A percentile compares a stretch with the other conserved stretches of the same genome.
Evolutionary conservation across 495 filamentous ascomycete genomes (phyloP).

Genomic region (Viridothelium virens): DNA sequence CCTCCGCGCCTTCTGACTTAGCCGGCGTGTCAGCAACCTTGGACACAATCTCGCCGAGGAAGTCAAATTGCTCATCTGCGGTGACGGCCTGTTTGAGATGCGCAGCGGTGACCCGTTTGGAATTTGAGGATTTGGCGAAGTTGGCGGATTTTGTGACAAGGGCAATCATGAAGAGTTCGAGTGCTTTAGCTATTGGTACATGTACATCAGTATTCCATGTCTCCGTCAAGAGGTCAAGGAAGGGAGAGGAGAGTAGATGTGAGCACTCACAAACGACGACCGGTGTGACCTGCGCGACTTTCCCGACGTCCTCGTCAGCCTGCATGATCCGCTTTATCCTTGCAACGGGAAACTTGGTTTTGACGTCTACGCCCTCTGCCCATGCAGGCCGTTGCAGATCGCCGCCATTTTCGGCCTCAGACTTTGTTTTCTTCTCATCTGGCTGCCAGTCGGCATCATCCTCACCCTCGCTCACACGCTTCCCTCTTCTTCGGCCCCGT

Average conservation of each 20-base stretch:
- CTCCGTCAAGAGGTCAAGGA: background rate
- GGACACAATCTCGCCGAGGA: conserved; percentile 80
- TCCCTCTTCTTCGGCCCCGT: background rate
- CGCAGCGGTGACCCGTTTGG: conserved; percentile 78
- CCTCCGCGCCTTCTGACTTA: conserved; percentile 41
- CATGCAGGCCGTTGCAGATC: conserved; percentile 19
- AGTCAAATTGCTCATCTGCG: conserved; percentile 85
- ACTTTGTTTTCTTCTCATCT: conserved; percentile 15
- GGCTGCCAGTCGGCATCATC: background rate
- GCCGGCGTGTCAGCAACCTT: conserved; percentile 70
- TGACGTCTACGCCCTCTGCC: conserved; percentile 56
- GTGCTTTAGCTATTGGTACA: conserved; percentile 56
- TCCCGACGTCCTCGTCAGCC: conserved; percentile 96
- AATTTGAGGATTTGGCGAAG: conserved; percentile 70
- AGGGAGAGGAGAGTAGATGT: too few species aligned
- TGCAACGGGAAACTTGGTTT: conserved; percentile 94
- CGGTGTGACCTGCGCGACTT: conserved; percentile 93
- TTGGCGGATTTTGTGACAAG: conserved; percentile 74
- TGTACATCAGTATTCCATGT: conserved; percentile 18
- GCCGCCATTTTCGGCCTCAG: conserved; percentile 13
- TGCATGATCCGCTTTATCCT: conserved; percentile 99
- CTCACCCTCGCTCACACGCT: conserved; percentile 5
- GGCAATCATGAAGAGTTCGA: conserved; percentile 95
- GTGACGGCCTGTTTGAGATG: conserved; percentile 86
- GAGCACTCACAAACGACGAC: conserved; percentile 72